Percentiles rank a stretch among this genome's conserved stretches.
Evolutionary conservation across 306 rosid species (phyloP).

Genomic region (Citrullus amarus): DNA sequence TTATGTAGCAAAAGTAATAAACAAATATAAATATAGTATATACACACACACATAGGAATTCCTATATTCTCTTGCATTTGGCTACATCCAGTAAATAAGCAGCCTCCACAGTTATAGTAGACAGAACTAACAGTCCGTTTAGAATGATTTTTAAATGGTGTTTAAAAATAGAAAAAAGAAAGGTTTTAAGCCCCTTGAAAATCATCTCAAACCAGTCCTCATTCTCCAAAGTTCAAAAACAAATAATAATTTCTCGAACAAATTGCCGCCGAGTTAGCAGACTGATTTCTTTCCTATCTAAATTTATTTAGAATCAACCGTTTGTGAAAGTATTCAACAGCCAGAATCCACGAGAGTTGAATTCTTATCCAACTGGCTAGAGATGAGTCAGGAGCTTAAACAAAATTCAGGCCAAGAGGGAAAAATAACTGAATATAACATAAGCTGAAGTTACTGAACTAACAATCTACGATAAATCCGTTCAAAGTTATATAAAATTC

Average conservation of each 20-base stretch:
- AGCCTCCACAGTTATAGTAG: not conserved
- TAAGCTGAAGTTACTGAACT: not conserved
- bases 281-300: no score
- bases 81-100: not conserved
- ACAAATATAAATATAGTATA: not conserved
- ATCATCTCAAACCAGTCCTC: no score
- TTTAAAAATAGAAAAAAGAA: no score
- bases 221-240: no score
- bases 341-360: not conserved
- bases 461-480: not conserved
- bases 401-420: not conserved
- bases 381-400: not conserved
- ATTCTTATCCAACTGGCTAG: not conserved
- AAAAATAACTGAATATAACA: not conserved
- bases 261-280: no score
- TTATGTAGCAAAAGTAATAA: not conserved
- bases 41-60: not conserved
- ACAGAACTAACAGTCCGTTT: not conserved
- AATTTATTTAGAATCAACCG: not conserved
- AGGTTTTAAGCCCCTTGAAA: no score
- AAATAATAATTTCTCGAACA: no score
- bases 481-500: not conserved
- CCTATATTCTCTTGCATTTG: not conserved
- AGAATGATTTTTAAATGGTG: not conserved
- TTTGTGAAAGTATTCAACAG: not conserved